These are phyloP conservation scores for Cylindrotheca fusiformis DNA, from an alignment of 108 stramenopile species.

Conservation along the genomic window DNA sequence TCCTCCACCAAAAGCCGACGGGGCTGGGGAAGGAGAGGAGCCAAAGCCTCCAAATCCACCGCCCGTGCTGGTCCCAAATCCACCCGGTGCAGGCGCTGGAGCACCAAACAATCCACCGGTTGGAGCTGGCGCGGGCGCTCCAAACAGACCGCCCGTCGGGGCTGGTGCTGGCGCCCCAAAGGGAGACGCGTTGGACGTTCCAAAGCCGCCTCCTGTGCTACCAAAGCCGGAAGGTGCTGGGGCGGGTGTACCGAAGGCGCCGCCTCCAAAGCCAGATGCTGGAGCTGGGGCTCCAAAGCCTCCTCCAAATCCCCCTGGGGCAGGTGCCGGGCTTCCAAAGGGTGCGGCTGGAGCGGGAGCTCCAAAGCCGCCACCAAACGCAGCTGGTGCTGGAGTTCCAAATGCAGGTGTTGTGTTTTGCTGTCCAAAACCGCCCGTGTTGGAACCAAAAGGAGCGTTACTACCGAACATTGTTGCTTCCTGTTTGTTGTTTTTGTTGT, in stretches of 20 bases:
- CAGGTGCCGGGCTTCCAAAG: constrained; percentile 50
- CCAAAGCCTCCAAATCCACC: constrained; percentile 33
- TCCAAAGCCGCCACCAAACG: constrained; percentile 29
- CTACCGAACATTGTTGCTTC: constrained; percentile 34
- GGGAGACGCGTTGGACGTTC: not conserved
- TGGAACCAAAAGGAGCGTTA: constrained; percentile 34
- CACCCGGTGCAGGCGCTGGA: constrained; percentile 34
- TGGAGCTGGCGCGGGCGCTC: constrained; percentile 21
- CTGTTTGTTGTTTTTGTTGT: no score
- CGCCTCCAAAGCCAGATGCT: constrained; percentile 30
- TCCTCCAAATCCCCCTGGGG: constrained; percentile 16
- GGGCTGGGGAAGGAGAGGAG: constrained; percentile 24
- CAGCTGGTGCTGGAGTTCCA: constrained; percentile 41
- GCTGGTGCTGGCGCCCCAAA: constrained; percentile 42
- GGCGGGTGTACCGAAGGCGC: constrained; percentile 41
- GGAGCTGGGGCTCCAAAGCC: constrained; percentile 57
- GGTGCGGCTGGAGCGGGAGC: constrained; percentile 28
- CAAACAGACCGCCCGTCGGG: constrained; percentile 45
- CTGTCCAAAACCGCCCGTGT: constrained; percentile 32
- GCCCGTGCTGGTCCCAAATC: constrained; percentile 8
- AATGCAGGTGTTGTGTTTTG: constrained; percentile 34
- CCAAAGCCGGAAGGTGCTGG: constrained; percentile 36
- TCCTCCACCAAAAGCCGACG: constrained; percentile 35
- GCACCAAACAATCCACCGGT: constrained; percentile 34
- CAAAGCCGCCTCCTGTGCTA: constrained; percentile 6